These are phyloP conservation scores for Hamigera avellanea DNA, from an alignment of 495 filamentous ascomycete species.

Conservation along the genomic window DNA sequence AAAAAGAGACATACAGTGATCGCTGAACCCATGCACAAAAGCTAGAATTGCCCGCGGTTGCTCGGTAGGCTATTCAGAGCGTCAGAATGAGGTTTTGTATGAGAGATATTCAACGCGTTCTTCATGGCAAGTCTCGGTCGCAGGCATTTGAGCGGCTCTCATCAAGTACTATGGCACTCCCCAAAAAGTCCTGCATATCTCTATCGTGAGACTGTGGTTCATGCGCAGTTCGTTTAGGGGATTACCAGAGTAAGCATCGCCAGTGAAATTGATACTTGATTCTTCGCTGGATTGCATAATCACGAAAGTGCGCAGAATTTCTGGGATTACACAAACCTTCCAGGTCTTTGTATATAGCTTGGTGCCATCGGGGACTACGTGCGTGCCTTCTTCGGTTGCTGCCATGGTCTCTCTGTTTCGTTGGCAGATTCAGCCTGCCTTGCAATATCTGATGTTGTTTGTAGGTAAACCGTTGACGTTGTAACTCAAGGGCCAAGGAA, in stretches of 20 bases:
- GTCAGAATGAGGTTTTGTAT: too few species aligned
- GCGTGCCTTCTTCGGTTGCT: slow-evolving; percentile 16
- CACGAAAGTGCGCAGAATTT: background rate
- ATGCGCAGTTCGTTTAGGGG: too few species aligned
- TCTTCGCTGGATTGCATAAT: too few species aligned
- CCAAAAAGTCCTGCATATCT: too few species aligned
- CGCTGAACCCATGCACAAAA: slow-evolving; percentile 79
- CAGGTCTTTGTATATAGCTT: slow-evolving; percentile 77
- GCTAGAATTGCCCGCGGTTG: slow-evolving; percentile 53
- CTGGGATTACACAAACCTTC: slow-evolving; percentile 44
- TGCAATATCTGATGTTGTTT: background rate
- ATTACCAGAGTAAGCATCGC: too few species aligned
- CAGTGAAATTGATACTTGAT: too few species aligned
- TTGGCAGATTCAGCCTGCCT: background rate
- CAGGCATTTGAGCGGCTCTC: too few species aligned
- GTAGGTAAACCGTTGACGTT: too few species aligned
- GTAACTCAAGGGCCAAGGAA: too few species aligned
- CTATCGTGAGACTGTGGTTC: too few species aligned
- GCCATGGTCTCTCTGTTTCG: background rate
- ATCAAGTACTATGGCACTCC: too few species aligned
- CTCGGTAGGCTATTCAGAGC: slow-evolving; percentile 30
- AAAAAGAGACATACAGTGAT: slow-evolving; percentile 42
- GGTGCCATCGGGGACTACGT: slow-evolving; percentile 34
- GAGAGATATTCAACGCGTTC: background rate
- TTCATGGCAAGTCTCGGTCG: slow-evolving; percentile 6